These are phyloP conservation scores for Neurospora intermedia DNA, from an alignment of 495 filamentous ascomycete species.

Conservation along the genomic window DNA sequence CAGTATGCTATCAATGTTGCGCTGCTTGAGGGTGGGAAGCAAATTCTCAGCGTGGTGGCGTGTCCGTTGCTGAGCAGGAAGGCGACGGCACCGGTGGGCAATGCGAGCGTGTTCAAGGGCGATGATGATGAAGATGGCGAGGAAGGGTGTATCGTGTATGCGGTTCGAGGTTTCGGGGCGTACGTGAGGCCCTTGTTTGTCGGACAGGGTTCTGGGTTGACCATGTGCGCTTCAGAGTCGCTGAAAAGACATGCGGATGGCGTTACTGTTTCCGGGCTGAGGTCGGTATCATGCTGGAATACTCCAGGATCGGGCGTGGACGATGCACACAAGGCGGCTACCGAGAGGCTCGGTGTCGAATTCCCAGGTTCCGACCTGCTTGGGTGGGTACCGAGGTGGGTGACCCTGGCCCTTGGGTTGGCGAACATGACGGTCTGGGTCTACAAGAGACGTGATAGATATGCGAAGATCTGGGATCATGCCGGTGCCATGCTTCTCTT, in stretches of 20 bases:
- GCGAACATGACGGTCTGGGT: slow-evolving; percentile 54
- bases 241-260: slow-evolving; percentile 18
- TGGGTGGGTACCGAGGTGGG: slow-evolving; percentile 56
- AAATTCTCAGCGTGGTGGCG: slow-evolving; percentile 39
- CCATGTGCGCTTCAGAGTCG: background rate
- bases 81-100: slow-evolving; percentile 15
- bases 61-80: slow-evolving; percentile 45
- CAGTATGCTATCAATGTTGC: slow-evolving; percentile 48
- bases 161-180: slow-evolving; percentile 45
- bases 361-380: slow-evolving; percentile 48
- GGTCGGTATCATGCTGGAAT: slow-evolving; percentile 29
- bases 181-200: slow-evolving; percentile 35
- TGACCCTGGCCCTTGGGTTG: slow-evolving; percentile 46
- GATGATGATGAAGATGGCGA: slow-evolving; percentile 19
- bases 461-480: slow-evolving; percentile 65
- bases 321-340: slow-evolving; percentile 36
- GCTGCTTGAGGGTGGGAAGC: slow-evolving; percentile 25
- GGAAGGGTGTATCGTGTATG: slow-evolving; percentile 44
- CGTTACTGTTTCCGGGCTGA: slow-evolving; percentile 24
- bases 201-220: slow-evolving; percentile 6
- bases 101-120: slow-evolving; percentile 37
- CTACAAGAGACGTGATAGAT: slow-evolving; percentile 38
- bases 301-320: slow-evolving; percentile 31
- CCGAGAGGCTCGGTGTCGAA: slow-evolving; percentile 32
- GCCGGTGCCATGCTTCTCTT: slow-evolving; percentile 58